phyloP scores from a whole-genome alignment of 805 yeast genomes.

The Monosporozyma yasuniensis region DNA sequence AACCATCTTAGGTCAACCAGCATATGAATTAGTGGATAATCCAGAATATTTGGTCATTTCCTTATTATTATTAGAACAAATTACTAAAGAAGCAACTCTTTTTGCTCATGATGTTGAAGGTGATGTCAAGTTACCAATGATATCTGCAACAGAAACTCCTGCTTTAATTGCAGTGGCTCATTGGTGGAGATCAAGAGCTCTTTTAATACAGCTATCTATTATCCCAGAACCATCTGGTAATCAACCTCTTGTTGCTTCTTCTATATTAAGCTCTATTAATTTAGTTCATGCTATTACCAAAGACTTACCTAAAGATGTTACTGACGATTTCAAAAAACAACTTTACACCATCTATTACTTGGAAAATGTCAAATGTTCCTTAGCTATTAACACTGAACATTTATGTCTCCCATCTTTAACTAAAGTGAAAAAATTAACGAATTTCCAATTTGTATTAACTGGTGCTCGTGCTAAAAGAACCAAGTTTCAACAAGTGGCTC shows the following conservation, averaged over 20 bases:
- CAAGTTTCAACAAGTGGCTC: constrained; percentile 63
- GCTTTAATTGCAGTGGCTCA: constrained; percentile 39
- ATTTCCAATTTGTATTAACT: constrained; percentile 57
- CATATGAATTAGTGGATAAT: constrained; percentile 51
- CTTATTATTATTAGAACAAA: constrained; percentile 35
- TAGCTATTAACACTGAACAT: constrained; percentile 58
- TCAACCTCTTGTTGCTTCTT: constrained; percentile 30
- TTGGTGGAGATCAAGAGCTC: constrained; percentile 73
- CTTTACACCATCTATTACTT: constrained; percentile 45
- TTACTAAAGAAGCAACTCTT: constrained; percentile 30
- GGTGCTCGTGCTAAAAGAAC: constrained; percentile 88
- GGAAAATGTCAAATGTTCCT: constrained; percentile 57
- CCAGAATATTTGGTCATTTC: constrained; percentile 40
- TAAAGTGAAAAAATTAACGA: constrained; percentile 50
- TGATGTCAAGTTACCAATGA: constrained; percentile 13
- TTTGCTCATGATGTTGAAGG: constrained; percentile 11
- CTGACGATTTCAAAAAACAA: constrained; percentile 29
- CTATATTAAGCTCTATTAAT: constrained; percentile 25
- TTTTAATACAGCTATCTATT: constrained; percentile 56
- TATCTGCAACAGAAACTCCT: constrained; percentile 21
- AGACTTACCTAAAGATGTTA: constrained; percentile 19
- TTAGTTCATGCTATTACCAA: constrained; percentile 21
- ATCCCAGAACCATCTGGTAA: constrained; percentile 52
- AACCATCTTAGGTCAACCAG: constrained; percentile 56
- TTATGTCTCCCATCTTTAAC: constrained; percentile 45